phyloP scores from a whole-genome alignment of 331 rosid genomes.

The Ulmus americana region DNA sequence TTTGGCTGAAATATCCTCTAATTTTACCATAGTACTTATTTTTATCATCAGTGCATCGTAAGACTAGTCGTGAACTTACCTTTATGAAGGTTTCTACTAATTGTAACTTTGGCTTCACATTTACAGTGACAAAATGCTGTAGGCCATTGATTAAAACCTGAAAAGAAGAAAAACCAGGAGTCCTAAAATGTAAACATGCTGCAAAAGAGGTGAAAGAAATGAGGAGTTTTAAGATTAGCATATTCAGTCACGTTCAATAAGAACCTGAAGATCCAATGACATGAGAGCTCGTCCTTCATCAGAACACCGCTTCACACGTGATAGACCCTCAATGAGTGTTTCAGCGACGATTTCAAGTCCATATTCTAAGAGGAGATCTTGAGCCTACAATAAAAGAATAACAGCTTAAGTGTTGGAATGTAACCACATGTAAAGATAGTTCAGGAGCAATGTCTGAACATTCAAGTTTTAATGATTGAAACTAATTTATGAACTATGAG shows the following conservation, averaged over 20 bases:
- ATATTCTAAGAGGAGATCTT: constrained; percentile 61
- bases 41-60: too few species aligned
- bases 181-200: constrained; percentile 12
- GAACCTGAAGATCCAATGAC: constrained; percentile 94
- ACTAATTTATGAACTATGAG: too few species aligned
- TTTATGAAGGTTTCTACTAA: constrained; percentile 84
- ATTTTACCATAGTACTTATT: neutral
- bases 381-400: constrained; percentile 37
- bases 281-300: constrained; percentile 97
- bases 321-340: constrained; percentile 89
- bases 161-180: constrained; percentile 20
- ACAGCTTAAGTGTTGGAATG: too few species aligned
- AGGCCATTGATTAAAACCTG: constrained; percentile 97
- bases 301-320: constrained; percentile 87
- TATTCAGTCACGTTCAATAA: constrained; percentile 2
- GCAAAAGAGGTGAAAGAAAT: constrained; percentile 9
- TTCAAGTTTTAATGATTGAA: too few species aligned
- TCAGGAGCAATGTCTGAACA: too few species aligned
- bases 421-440: too few species aligned
- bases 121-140: constrained; percentile 67
- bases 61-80: constrained; percentile 35
- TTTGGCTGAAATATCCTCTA: neutral
- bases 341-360: constrained; percentile 84
- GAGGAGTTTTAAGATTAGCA: constrained; percentile 9
- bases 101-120: constrained; percentile 80